A percentile compares a stretch with the other conserved stretches of the same genome.
These are phyloP conservation scores for Pseudopithomyces chartarum DNA, from an alignment of 2,329 filamentous ascomycete species.

Conservation along the genomic window DNA sequence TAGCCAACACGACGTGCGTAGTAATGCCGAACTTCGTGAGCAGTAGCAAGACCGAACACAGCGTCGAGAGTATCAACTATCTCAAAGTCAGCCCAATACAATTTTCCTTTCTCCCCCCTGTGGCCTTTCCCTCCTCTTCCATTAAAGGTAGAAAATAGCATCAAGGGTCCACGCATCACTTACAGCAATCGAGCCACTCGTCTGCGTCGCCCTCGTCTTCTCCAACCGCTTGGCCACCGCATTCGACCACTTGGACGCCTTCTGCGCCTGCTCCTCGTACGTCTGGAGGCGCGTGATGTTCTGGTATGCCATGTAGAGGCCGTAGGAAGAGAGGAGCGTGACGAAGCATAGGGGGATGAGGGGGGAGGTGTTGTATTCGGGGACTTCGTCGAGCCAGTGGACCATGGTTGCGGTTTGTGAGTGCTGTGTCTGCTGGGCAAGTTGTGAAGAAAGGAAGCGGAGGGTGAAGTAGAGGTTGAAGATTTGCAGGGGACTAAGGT, in stretches of 20 bases:
- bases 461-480: not conserved
- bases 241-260: conserved; percentile 44
- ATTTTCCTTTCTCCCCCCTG: not conserved
- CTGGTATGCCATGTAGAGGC: conserved; percentile 37
- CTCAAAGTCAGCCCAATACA: not conserved
- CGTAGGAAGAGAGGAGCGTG: conserved; percentile 33
- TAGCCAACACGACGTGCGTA: conserved; percentile 10
- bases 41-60: not conserved
- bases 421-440: too few species aligned
- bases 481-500: not conserved
- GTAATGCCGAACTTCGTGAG: not conserved
- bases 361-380: conserved; percentile 6
- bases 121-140: not conserved
- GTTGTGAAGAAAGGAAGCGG: not conserved
- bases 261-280: conserved; percentile 42
- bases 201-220: conserved; percentile 44
- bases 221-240: conserved; percentile 37
- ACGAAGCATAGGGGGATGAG: conserved; percentile 25
- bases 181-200: conserved; percentile 39
- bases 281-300: conserved; percentile 43
- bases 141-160: not conserved
- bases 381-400: conserved; percentile 2
- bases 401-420: not conserved
- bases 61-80: not conserved
- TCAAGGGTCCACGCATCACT: not conserved